Conservation (phyloP, 805 yeast species). For the Hanseniaspora taiwanica region DNA sequence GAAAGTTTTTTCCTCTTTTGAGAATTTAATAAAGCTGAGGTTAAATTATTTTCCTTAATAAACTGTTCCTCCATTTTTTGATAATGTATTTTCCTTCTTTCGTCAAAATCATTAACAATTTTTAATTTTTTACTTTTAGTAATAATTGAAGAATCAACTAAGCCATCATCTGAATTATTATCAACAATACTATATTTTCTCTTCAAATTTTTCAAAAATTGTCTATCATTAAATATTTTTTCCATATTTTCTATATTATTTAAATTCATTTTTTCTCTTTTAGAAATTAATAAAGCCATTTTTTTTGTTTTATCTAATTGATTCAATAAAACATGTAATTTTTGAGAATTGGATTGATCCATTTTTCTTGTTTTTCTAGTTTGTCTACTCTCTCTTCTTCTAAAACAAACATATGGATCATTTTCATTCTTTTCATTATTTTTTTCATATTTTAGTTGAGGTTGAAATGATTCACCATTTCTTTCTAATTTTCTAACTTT, state of each 20-base stretch:
- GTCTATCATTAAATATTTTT: slow-evolving; percentile 59
- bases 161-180: slow-evolving; percentile 37
- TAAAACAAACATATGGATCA: slow-evolving; percentile 91
- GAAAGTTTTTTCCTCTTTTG: background rate
- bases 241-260: slow-evolving; percentile 41
- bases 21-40: background rate
- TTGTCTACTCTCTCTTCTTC: slow-evolving; percentile 89
- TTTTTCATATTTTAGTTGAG: slow-evolving; percentile 72
- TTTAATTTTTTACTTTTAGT: background rate
- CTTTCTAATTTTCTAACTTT: slow-evolving; percentile 55
- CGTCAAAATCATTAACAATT: slow-evolving; percentile 1
- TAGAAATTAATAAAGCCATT: slow-evolving; percentile 54
- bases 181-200: slow-evolving; percentile 65
- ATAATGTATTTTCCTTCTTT: slow-evolving; percentile 1
- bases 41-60: background rate
- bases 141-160: background rate
- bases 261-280: slow-evolving; percentile 39
- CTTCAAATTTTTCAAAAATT: slow-evolving; percentile 58
- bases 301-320: slow-evolving; percentile 69
- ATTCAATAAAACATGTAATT: slow-evolving; percentile 55
- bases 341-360: slow-evolving; percentile 79
- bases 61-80: background rate
- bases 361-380: slow-evolving; percentile 94
- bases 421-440: slow-evolving; percentile 79
- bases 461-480: slow-evolving; percentile 58